Evolutionary conservation across 2,329 filamentous ascomycete genomes (phyloP), one percentile per base, ranked within the genome.

Genomic region (Ophiostoma pallidulum): DNA sequence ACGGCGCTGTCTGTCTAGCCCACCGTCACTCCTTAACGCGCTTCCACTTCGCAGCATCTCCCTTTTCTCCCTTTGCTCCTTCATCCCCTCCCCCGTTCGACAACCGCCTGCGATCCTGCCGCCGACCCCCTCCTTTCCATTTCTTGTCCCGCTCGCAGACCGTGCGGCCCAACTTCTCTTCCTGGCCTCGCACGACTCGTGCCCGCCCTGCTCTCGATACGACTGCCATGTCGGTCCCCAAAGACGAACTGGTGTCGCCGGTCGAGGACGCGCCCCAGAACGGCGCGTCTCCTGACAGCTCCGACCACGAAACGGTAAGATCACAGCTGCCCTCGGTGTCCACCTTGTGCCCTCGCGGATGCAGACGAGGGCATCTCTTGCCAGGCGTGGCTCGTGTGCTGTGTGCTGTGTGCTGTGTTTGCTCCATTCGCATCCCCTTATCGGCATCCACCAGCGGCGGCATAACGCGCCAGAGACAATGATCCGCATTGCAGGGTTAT

Each of bases 251-350:
- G 29, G 28, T n/a, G 13, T 24, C 51, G 45, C 39, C 49, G 13
- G 47, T 41, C 24, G 39, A 46, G 14, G n/a, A n/a, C n/a, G 38
- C 20, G 5, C 33, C 29, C 16, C 26, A 44, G n/a, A 8, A 36
- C 16, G 47, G 49, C 19, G 19, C 20, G 12, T 39, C 42, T 13
- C n/a, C 50, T 4, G 44, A 50, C 40, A 35, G 35, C 37, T 53
- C 52, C 6, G 52, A 52, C 18, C 50, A 19, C 33, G 50, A 54
- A 10, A 53, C 52, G 48, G 52, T 54, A 51, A 43, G 52, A 41
- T 26, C n/a, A 9, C 24, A 39, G 5, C 5, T 29, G 31, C 22
- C 18, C 10, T 26, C 16, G 22, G 16, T 3, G 8, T 42, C 16
- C 24, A 10, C 24, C 24, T 9, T 43, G 26, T n/a, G 41, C 26